Evolutionary conservation across 2,329 filamentous ascomycete genomes (phyloP).

Genomic region (Bipolaris oryzae): DNA sequence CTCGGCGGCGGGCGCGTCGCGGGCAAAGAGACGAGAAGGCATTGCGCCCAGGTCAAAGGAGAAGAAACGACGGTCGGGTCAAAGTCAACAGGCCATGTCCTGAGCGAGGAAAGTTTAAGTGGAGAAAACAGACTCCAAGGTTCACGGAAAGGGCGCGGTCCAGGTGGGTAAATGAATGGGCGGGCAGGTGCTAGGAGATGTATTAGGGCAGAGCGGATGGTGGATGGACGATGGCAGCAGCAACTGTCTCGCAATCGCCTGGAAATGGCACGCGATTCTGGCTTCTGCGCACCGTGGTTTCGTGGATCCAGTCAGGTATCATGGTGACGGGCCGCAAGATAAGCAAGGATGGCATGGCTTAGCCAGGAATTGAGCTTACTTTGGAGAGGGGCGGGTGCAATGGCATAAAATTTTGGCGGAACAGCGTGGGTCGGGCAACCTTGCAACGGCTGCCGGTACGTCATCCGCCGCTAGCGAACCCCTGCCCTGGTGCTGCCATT

Average conservation of each 20-base stretch:
- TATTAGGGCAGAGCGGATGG: slow-evolving; percentile 6
- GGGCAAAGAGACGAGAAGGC: slow-evolving; percentile 29
- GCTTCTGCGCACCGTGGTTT: not conserved
- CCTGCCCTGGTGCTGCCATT: not conserved
- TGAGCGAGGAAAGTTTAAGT: not conserved
- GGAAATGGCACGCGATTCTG: not conserved
- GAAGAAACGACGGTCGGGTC: slow-evolving; percentile 1
- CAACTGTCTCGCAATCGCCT: not conserved
- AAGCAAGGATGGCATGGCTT: slow-evolving; percentile 17
- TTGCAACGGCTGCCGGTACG: slow-evolving; percentile 13
- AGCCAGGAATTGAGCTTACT: slow-evolving; percentile 2
- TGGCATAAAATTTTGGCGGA: slow-evolving; percentile 15
- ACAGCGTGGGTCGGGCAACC: slow-evolving; percentile 15
- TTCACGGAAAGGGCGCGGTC: not conserved
- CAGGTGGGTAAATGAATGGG: slow-evolving; percentile 1
- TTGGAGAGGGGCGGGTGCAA: slow-evolving; percentile 9
- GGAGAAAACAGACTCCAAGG: not conserved
- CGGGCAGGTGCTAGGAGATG: slow-evolving; percentile 3
- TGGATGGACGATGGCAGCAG: not conserved
- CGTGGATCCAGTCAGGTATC: not conserved
- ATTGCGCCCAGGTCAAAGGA: slow-evolving; percentile 19
- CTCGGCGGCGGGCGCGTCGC: slow-evolving; percentile 26
- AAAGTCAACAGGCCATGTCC: slow-evolving; percentile 11
- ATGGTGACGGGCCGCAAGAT: slow-evolving; percentile 3
- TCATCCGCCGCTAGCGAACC: slow-evolving; percentile 17